phyloP scores from a whole-genome alignment of 106 monocot species.

The Cymbidium sinense region DNA sequence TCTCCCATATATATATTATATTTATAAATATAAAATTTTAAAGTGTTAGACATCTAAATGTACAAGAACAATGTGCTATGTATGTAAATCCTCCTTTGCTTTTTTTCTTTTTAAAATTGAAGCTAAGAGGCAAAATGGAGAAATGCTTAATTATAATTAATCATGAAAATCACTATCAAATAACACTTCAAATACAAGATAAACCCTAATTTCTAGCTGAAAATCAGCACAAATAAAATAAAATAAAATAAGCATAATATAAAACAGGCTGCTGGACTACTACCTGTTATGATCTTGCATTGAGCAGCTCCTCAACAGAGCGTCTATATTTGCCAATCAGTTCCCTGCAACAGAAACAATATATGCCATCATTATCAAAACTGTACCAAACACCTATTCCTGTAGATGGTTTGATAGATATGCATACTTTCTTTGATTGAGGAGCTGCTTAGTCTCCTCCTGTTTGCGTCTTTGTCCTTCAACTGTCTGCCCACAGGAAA shows the following conservation, averaged over 20 bases:
- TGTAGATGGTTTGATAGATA: not conserved
- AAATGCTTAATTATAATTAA: too few relatives aligned
- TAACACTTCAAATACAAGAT: not conserved
- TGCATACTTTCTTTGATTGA: constrained; percentile 43
- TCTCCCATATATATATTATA: too few relatives aligned
- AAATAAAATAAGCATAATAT: not conserved
- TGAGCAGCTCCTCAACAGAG: constrained; percentile 31
- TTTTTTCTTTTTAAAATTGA: too few relatives aligned
- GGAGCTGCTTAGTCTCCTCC: constrained; percentile 45
- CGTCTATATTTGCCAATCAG: constrained; percentile 41
- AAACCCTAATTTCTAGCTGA: not conserved
- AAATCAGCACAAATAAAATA: not conserved
- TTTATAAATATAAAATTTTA: too few relatives aligned
- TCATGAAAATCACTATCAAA: not conserved
- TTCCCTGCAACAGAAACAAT: constrained; percentile 27
- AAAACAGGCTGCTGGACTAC: not conserved
- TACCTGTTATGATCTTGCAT: constrained; percentile 18
- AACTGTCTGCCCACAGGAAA: constrained; percentile 31
- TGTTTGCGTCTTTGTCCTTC: constrained; percentile 48
- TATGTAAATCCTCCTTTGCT: too few relatives aligned
- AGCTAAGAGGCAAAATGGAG: too few relatives aligned
- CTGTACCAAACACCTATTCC: not conserved
- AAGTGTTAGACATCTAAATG: too few relatives aligned
- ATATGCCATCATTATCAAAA: not conserved
- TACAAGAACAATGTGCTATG: too few relatives aligned